phyloP scores from a whole-genome alignment of 1,139 yeast genomes.

The Protomyces inundatus region DNA sequence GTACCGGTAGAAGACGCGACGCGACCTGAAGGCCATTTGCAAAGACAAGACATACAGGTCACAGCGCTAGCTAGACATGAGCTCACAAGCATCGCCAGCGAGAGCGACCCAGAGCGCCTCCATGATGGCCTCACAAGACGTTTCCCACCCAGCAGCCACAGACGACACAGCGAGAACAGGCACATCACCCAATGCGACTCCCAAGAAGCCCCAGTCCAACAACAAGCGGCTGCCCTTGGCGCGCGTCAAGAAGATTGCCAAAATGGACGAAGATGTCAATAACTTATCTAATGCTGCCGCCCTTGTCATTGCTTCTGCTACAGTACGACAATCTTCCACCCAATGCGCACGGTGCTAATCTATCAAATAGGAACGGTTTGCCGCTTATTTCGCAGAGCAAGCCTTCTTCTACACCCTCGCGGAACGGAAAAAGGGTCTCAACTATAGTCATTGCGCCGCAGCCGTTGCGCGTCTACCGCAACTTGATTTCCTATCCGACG shows the following conservation, averaged over 20 bases:
- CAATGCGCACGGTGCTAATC: background rate
- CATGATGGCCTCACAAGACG: too few species aligned
- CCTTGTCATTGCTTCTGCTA: conserved; percentile 19
- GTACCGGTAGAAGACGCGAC: background rate
- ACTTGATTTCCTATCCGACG: conserved; percentile 20
- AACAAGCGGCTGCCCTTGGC: conserved; percentile 55
- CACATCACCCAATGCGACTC: background rate
- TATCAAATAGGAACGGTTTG: conserved; percentile 8
- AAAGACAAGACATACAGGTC: too few species aligned
- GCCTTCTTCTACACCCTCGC: conserved; percentile 24
- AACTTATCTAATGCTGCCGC: conserved; percentile 26
- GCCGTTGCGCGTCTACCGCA: conserved; percentile 23
- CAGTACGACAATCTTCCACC: conserved; percentile 7
- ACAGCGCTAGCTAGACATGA: too few species aligned
- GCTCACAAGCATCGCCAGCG: too few species aligned
- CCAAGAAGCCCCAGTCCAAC: conserved; percentile 3
- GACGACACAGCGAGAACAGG: too few species aligned
- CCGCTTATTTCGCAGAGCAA: conserved; percentile 24
- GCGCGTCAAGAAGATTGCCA: conserved; percentile 75
- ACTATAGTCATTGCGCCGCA: conserved; percentile 19
- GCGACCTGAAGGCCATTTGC: background rate
- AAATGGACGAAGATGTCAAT: conserved; percentile 67
- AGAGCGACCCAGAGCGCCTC: too few species aligned
- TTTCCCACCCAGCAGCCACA: too few species aligned
- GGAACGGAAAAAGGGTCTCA: conserved; percentile 18